phyloP scores from a whole-genome alignment of 1,284 basidiomycete species.

The Bjerkandera adusta region DNA sequence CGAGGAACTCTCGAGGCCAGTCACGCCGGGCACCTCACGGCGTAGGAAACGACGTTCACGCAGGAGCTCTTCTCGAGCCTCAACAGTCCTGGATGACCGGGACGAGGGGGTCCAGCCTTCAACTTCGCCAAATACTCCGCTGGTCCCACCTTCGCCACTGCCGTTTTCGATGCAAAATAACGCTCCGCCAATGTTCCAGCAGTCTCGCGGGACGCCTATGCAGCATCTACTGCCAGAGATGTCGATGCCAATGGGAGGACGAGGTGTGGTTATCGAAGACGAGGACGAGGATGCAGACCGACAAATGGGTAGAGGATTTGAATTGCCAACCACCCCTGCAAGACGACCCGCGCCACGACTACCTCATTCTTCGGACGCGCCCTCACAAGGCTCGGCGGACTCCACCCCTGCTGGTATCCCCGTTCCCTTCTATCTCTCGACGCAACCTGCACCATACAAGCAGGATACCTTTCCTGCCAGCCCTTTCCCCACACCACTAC shows the following conservation, averaged over 20 bases:
- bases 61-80: slow-evolving; percentile 49
- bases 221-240: slow-evolving; percentile 26
- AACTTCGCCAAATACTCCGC: slow-evolving; percentile 61
- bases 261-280: slow-evolving; percentile 71
- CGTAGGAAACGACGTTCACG: slow-evolving; percentile 58
- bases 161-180: slow-evolving; percentile 34
- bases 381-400: slow-evolving; percentile 44
- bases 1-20: slow-evolving; percentile 54
- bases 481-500: slow-evolving; percentile 69
- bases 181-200: slow-evolving; percentile 23
- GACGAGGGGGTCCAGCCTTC: slow-evolving; percentile 66
- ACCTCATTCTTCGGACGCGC: slow-evolving; percentile 50
- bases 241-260: slow-evolving; percentile 44
- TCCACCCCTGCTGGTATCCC: slow-evolving; percentile 37
- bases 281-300: slow-evolving; percentile 54
- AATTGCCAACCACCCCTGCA: slow-evolving; percentile 34
- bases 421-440: slow-evolving; percentile 48
- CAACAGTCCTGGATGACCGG: slow-evolving; percentile 59
- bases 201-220: slow-evolving; percentile 26
- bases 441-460: slow-evolving; percentile 43
- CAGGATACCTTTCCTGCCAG: slow-evolving; percentile 62
- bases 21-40: slow-evolving; percentile 37
- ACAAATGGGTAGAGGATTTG: slow-evolving; percentile 34
- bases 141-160: slow-evolving; percentile 50
- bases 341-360: slow-evolving; percentile 31